phyloP scores from a whole-genome alignment of 225 moss, liverwort and hornwort genomes.

The Anthoceros angustus region DNA sequence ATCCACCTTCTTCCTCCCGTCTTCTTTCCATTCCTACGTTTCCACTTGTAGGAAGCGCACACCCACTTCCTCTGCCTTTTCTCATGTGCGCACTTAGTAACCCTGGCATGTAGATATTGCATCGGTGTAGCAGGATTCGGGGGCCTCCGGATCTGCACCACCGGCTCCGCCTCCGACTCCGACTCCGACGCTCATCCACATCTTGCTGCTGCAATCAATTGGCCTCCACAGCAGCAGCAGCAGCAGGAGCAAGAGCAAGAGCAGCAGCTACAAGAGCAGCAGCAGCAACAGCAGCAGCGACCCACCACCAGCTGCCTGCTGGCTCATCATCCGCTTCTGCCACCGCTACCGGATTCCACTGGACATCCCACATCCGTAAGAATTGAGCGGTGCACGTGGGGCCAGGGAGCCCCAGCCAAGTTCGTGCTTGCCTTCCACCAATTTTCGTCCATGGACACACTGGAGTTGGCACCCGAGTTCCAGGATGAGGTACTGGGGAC shows the following conservation, averaged over 20 bases:
- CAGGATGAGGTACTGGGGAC: slow-evolving; percentile 37
- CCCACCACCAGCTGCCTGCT: not conserved
- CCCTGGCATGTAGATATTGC: not conserved
- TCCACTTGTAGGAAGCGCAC: not conserved
- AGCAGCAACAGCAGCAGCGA: not conserved
- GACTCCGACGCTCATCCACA: too few relatives aligned
- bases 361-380: too few relatives aligned
- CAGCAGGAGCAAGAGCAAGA: not conserved
- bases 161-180: not conserved
- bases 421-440: too few relatives aligned
- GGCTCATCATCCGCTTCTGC: too few relatives aligned
- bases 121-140: not conserved
- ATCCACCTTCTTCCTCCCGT: not conserved
- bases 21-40: not conserved
- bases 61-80: not conserved
- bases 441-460: not conserved
- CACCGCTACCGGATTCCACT: too few relatives aligned
- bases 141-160: not conserved
- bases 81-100: not conserved
- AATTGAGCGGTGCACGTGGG: too few relatives aligned
- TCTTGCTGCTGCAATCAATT: too few relatives aligned
- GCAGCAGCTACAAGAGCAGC: not conserved
- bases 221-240: not conserved
- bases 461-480: slow-evolving; percentile 4
- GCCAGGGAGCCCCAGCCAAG: too few relatives aligned